Evolutionary conservation across 345 rosid genomes (phyloP), one percentile per base, ranked within the genome.

Genomic region (Alliaria petiolata): DNA sequence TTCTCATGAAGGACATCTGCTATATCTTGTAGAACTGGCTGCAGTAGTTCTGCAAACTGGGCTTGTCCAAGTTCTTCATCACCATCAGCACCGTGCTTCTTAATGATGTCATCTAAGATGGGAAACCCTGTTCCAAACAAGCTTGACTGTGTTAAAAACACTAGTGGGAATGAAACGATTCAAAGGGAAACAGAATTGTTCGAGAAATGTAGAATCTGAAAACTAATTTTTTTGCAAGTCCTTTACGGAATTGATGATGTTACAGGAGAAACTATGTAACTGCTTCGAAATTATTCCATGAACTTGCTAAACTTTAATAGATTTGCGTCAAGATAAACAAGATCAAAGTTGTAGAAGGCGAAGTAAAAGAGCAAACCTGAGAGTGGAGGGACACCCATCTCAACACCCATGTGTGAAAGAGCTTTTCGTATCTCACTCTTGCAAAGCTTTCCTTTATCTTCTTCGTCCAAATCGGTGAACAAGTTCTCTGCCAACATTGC

Each of bases 401-500:
- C 90, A 62, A 87, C 85, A 43, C 98, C 98, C 97, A 93, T 87
- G 15, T 80, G 82, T 46, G 67, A 58, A 74, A 90, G 90, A 13
- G 97, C 95, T 67, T 70, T 78, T 51, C 80, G 79, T 13, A 87
- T 82, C 82, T 83, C 77, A 38, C 78, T 75, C 69, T 87, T 90
- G 57, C 68, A 71, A 76, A 90, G 85, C 87, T 90, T 93, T 62
- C 98, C 97, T 46, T 77, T 85, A 76, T 93, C 98, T 67, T 86
- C 85, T 22, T 71, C 72, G 72, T 93, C 98, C 79, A 93, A 81
- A 70, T 88, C 93, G 25, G 97, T 93, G 75, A 93, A 93, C 17
- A 93, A 38, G 71, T 85, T 86, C 87, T 93, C 98, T 0, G 97
- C 97, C 59, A 93, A 65, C 98, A 93, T 85, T 1, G 98, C 97